Percentiles rank a stretch among this genome's conserved stretches.
Conservation (phyloP, 805 yeast species). For the Saturnispora mendoncae region DNA sequence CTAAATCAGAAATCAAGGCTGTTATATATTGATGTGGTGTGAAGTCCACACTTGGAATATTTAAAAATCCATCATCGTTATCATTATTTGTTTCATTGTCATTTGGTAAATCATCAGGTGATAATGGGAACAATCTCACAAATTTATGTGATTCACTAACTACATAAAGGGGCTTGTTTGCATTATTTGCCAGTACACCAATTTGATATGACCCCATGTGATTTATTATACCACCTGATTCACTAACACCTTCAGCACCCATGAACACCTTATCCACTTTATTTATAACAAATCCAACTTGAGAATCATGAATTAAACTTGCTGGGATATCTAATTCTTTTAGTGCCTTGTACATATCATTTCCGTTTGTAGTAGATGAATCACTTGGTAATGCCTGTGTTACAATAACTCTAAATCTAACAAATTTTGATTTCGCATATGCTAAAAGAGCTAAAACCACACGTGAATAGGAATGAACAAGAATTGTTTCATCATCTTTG, state of each 20-base stretch:
- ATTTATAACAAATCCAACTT: conserved; percentile 87
- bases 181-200: conserved; percentile 83
- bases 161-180: conserved; percentile 89
- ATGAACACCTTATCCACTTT: conserved; percentile 88
- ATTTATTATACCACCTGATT: conserved; percentile 95
- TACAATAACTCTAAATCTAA: conserved; percentile 81
- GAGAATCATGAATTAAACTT: conserved; percentile 80
- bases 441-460: conserved; percentile 72
- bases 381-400: conserved; percentile 88
- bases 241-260: conserved; percentile 99
- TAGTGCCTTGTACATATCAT: conserved; percentile 58
- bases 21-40: conserved; percentile 95
- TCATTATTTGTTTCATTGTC: conserved; percentile 19
- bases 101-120: conserved; percentile 80
- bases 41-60: conserved; percentile 66
- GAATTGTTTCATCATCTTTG: conserved; percentile 82
- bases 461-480: conserved; percentile 88
- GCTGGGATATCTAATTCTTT: conserved; percentile 75
- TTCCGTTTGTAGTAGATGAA: conserved; percentile 50
- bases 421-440: conserved; percentile 66
- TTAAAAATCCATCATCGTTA: conserved; percentile 23
- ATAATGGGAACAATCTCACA: conserved; percentile 89
- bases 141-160: conserved; percentile 94
- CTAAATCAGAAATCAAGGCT: conserved; percentile 91
- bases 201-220: conserved; percentile 92